Conservation (phyloP, 2,329 filamentous ascomycete genomes). For the Capronia epimyces region DNA sequence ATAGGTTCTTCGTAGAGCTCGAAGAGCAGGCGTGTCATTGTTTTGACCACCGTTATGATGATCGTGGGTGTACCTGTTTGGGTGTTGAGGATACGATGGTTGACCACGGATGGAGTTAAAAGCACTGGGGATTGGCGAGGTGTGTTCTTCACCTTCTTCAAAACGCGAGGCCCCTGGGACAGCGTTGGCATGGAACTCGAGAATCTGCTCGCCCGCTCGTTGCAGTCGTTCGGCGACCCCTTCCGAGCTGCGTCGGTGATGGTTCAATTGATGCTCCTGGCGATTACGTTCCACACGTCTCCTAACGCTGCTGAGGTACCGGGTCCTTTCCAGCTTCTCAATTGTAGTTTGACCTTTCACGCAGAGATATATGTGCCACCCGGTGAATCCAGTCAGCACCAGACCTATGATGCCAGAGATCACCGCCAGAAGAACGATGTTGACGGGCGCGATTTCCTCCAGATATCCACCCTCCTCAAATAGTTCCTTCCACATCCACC, state of each 20-base stretch:
- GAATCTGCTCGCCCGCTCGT: conserved; percentile 64
- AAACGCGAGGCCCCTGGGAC: conserved; percentile 73
- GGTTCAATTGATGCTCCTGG: conserved; percentile 45
- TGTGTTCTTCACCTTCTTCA: conserved; percentile 68
- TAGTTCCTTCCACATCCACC: conserved; percentile 83
- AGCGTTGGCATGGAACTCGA: conserved; percentile 76
- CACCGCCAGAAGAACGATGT: conserved; percentile 82
- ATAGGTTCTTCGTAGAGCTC: conserved; percentile 44
- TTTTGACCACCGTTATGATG: conserved; percentile 10
- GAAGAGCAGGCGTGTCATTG: conserved; percentile 35
- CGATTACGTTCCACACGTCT: conserved; percentile 63
- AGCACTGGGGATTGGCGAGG: conserved; percentile 33
- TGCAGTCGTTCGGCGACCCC: conserved; percentile 43
- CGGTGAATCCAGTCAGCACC: conserved; percentile 81
- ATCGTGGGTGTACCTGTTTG: conserved; percentile 3
- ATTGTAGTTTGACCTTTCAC: conserved; percentile 83
- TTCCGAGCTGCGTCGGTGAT: conserved; percentile 38
- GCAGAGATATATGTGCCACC: conserved; percentile 83
- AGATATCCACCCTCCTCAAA: conserved; percentile 63
- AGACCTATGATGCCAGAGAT: conserved; percentile 86
- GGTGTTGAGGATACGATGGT: conserved; percentile 5
- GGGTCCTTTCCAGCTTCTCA: conserved; percentile 90
- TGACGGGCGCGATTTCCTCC: conserved; percentile 76
- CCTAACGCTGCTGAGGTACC: conserved; percentile 78
- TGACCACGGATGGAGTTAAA: conserved; percentile 8